phyloP scores from a whole-genome alignment of 2,329 filamentous ascomycete genomes.

The Microascus cirrosus region DNA sequence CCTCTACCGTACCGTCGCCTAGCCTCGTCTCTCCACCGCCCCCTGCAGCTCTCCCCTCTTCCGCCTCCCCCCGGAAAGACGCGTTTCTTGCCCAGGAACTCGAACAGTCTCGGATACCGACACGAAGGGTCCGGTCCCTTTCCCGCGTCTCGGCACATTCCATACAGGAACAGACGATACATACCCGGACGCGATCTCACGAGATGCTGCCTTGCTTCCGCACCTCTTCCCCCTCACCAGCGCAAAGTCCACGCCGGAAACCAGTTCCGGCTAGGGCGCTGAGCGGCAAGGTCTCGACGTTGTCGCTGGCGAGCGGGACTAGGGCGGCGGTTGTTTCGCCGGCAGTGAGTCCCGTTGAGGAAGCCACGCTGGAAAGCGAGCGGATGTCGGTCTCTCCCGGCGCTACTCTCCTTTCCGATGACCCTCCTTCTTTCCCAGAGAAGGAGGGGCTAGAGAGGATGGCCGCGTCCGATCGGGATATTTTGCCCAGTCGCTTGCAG shows the following conservation, averaged over 20 bases:
- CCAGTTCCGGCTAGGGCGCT: neutral
- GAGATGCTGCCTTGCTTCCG: neutral
- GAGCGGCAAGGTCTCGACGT: neutral
- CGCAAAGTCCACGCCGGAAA: neutral
- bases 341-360: neutral
- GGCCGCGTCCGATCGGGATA: neutral
- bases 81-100: neutral
- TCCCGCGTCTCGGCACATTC: neutral
- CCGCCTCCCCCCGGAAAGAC: neutral
- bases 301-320: neutral
- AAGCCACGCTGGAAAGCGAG: neutral
- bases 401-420: neutral
- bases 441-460: neutral
- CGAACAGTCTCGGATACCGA: neutral
- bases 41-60: neutral
- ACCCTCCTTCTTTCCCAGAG: neutral
- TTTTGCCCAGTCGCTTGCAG: neutral
- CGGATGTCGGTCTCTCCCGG: neutral
- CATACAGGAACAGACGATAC: neutral
- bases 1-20: neutral
- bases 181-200: neutral
- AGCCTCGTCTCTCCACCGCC: conserved; percentile 1
- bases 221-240: neutral
- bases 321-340: neutral
- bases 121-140: neutral